A percentile compares a stretch with the other conserved stretches of the same genome.
Conservation (phyloP, 2,329 filamentous ascomycete genomes). For the Alternaria metachromatica region DNA sequence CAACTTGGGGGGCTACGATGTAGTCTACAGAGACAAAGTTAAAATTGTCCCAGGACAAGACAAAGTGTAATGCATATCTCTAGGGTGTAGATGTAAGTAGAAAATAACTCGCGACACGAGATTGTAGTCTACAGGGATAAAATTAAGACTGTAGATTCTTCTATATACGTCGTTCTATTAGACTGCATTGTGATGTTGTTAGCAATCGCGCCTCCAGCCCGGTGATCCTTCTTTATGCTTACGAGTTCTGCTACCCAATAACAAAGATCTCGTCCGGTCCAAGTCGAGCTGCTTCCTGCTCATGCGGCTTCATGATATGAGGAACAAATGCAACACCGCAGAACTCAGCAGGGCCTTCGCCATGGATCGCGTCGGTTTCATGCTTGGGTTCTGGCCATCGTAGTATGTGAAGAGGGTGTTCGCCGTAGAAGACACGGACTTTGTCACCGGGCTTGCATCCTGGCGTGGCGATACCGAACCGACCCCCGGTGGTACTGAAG, state of each 20-base stretch:
- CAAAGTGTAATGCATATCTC: too few relatives aligned
- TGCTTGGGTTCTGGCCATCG: neutral
- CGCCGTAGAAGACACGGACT: neutral
- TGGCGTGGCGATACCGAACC: neutral
- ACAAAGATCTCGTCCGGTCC: neutral
- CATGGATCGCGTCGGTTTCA: neutral
- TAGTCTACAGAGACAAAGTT: too few relatives aligned
- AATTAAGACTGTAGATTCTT: too few relatives aligned
- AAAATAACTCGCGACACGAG: too few relatives aligned
- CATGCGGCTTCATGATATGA: slow-evolving; percentile 7
- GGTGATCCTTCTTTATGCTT: too few relatives aligned
- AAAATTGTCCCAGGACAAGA: too few relatives aligned
- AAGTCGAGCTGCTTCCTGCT: slow-evolving; percentile 7
- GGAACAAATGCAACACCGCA: neutral
- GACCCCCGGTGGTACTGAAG: neutral
- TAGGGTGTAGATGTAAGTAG: too few relatives aligned
- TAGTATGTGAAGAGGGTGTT: neutral
- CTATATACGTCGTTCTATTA: too few relatives aligned
- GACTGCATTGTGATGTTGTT: too few relatives aligned
- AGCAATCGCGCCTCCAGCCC: too few relatives aligned
- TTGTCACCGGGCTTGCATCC: neutral
- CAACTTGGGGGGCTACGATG: too few relatives aligned
- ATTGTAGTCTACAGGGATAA: too few relatives aligned
- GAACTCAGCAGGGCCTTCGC: neutral
- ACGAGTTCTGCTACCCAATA: neutral